Base-by-base conservation (phyloP, 805 yeast genomes). In the Osmozyma mogii region DNA sequence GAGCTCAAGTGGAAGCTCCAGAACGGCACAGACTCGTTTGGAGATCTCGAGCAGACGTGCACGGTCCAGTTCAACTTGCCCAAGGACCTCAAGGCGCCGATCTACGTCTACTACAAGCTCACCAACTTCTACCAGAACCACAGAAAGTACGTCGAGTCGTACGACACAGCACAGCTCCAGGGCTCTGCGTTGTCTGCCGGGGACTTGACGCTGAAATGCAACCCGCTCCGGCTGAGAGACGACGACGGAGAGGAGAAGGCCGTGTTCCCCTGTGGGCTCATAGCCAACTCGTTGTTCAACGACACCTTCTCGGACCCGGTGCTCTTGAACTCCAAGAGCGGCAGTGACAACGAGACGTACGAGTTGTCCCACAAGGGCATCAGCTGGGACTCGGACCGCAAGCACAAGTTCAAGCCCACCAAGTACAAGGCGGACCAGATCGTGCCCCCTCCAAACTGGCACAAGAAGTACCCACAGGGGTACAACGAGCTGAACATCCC, bases 391-490 rank as follows among this genome's bases (percentile, higher is more conserved):
- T 65, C 85, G 2, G 96, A 92, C 56, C 63, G 72, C 32, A 59
- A 72, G 22, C 53, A 50, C 35, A 70, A 83, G 39, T 89, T 72
- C 61, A 75, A 80, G 60, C 75, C 71, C 48, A 81, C 97, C 1
- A 43, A 62, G 31, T 88, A 92, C 52, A 64, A 68, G 24, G 64
- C 78, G 6, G 49, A 64, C 17, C 78, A 85, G 9, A 78, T 89
- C 25, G 92, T 78, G 3, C 98, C 98, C 9, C 98, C 98, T 5
- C 95, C 92, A 30, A 84, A 82, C 58, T 89, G 98, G 98, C 64
- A 58, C 23, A 68, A 72, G 39, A 61, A 49, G 58, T 89, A 56
- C 53, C 97, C 97, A 2, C 58, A 87, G 36, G 97, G 97, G 0
- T 89, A 92, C 58, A 84, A 81, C n/a, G 77, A 71, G 19, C 73